phyloP scores from a whole-genome alignment of 345 rosid species.

The Carallia pectinifolia region DNA sequence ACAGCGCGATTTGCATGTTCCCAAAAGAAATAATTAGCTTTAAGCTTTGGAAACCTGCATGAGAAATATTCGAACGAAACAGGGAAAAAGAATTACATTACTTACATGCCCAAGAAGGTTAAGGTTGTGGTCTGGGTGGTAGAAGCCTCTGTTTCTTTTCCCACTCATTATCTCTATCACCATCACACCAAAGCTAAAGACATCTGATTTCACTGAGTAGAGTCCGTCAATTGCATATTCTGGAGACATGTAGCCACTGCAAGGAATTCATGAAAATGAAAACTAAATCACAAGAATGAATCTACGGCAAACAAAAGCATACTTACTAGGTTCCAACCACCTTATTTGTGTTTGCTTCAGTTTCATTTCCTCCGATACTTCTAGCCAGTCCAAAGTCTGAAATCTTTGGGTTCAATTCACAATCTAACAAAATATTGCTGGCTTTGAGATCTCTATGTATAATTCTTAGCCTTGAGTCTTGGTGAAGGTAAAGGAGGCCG shows the following conservation, averaged over 20 bases:
- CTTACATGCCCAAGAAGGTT: constrained; percentile 24
- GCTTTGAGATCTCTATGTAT: neutral
- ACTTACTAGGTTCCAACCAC: constrained; percentile 20
- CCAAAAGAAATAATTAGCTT: too few species aligned
- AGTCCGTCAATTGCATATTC: constrained; percentile 14
- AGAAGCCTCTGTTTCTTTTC: constrained; percentile 11
- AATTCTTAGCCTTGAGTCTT: constrained; percentile 22
- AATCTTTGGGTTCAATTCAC: constrained; percentile 14
- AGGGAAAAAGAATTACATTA: too few species aligned
- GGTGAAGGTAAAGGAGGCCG: constrained; percentile 21
- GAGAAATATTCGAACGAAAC: too few species aligned
- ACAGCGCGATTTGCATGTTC: too few species aligned
- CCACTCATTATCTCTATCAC: constrained; percentile 3
- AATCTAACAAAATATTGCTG: constrained; percentile 5
- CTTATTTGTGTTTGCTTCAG: constrained; percentile 7
- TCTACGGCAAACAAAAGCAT: neutral
- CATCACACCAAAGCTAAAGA: constrained; percentile 14
- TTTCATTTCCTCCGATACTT: constrained; percentile 10
- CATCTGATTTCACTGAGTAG: constrained; percentile 14
- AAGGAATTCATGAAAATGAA: neutral
- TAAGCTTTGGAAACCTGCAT: too few species aligned
- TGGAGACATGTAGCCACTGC: constrained; percentile 13
- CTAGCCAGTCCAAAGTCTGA: constrained; percentile 18
- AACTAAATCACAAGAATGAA: neutral
- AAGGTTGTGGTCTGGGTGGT: constrained; percentile 5